A percentile compares a stretch with the other conserved stretches of the same genome.
These are phyloP conservation scores for Asterophora lycoperdoides DNA, from an alignment of 768 basidiomycete species.

Conservation along the genomic window DNA sequence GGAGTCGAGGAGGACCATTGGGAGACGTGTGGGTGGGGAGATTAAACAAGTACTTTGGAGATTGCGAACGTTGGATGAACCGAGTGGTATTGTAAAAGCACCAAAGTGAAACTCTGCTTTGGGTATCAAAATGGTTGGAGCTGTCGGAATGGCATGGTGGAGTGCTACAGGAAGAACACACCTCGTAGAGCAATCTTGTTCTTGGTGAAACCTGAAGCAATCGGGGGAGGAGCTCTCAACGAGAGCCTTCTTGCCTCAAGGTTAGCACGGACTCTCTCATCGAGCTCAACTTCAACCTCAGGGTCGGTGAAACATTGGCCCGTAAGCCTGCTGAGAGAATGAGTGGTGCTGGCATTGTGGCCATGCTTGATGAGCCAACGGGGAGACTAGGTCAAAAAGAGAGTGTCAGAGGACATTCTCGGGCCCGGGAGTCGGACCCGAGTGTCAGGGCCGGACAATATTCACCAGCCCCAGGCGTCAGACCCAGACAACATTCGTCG, in stretches of 20 bases:
- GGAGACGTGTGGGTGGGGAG: slow-evolving; percentile 31
- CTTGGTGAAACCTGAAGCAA: slow-evolving; percentile 49
- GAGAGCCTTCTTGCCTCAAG: slow-evolving; percentile 58
- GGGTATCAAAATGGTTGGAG: slow-evolving; percentile 46
- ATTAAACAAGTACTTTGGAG: slow-evolving; percentile 30
- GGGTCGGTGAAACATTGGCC: too few species aligned
- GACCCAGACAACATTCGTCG: too few species aligned
- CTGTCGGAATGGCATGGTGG: slow-evolving; percentile 35
- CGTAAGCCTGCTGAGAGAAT: too few species aligned
- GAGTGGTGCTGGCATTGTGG: slow-evolving; percentile 52
- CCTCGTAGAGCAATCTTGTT: slow-evolving; percentile 61
- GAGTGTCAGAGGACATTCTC: too few species aligned
- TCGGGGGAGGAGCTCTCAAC: slow-evolving; percentile 63
- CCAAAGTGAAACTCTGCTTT: slow-evolving; percentile 62
- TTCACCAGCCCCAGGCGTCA: too few species aligned
- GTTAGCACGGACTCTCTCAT: slow-evolving; percentile 48
- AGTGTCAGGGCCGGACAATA: too few species aligned
- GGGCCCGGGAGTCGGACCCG: too few species aligned
- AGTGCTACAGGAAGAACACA: too few species aligned
- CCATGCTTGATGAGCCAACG: slow-evolving; percentile 75
- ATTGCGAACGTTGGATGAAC: slow-evolving; percentile 35
- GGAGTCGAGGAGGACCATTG: slow-evolving; percentile 31
- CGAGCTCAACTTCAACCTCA: slow-evolving; percentile 51
- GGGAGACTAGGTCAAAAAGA: slow-evolving; percentile 44
- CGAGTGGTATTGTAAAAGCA: slow-evolving; percentile 59